Conservation (phyloP, 2,329 filamentous ascomycete genomes). For the Aspergillus brasiliensis region DNA sequence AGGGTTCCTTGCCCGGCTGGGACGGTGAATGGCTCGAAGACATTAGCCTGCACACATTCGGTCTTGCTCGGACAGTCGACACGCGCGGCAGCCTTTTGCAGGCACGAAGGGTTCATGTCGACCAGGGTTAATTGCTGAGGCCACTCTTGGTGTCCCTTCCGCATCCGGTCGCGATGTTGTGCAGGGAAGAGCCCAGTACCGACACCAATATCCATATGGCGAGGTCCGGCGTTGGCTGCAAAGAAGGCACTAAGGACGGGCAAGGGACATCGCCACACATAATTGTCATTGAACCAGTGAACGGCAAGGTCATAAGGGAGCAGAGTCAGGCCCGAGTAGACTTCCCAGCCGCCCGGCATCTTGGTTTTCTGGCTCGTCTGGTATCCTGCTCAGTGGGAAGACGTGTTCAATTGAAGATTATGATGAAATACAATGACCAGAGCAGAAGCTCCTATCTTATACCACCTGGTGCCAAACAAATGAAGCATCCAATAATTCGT, state of each 20-base stretch:
- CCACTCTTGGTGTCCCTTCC: slow-evolving; percentile 4
- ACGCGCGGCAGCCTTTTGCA: slow-evolving; percentile 4
- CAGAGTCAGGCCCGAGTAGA: neutral
- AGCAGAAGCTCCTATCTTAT: too few relatives aligned
- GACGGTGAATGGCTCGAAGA: slow-evolving; percentile 30
- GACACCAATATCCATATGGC: slow-evolving; percentile 34
- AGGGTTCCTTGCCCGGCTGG: slow-evolving; percentile 18
- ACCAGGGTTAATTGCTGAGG: slow-evolving; percentile 22
- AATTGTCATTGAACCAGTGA: slow-evolving; percentile 23
- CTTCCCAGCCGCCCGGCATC: neutral
- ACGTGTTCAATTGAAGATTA: too few relatives aligned
- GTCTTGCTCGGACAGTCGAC: slow-evolving; percentile 13
- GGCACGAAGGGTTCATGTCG: slow-evolving; percentile 22
- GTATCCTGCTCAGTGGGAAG: too few relatives aligned
- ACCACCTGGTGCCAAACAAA: too few relatives aligned
- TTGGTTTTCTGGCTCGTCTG: too few relatives aligned
- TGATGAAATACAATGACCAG: too few relatives aligned
- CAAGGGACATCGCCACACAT: slow-evolving; percentile 31
- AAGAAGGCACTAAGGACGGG: slow-evolving; percentile 28
- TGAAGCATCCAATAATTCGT: too few relatives aligned
- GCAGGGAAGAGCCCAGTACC: slow-evolving; percentile 33
- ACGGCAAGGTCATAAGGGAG: neutral
- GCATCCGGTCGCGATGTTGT: slow-evolving; percentile 5
- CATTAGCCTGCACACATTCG: slow-evolving; percentile 39
- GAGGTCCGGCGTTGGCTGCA: slow-evolving; percentile 19